These are phyloP conservation scores for Roridomyces roridus DNA, from an alignment of 768 basidiomycete genomes.

Conservation along the genomic window DNA sequence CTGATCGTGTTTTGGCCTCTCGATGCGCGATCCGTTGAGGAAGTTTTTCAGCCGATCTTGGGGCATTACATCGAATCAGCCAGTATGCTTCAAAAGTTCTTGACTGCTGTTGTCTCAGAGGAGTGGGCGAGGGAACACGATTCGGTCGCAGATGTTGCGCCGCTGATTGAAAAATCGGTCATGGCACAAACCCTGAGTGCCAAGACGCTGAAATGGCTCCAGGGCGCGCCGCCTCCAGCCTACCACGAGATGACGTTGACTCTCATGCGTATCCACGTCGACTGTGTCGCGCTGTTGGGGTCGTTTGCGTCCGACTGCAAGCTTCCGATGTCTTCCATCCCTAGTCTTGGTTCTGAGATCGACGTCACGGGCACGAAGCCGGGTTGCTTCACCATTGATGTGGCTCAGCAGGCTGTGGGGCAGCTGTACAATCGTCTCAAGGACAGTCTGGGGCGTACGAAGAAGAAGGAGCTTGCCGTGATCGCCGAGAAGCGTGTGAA, in stretches of 20 bases:
- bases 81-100: constrained; percentile 90
- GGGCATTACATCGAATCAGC: constrained; percentile 83
- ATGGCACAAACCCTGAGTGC: constrained; percentile 71
- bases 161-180: constrained; percentile 60
- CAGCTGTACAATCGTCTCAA: constrained; percentile 77
- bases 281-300: constrained; percentile 81
- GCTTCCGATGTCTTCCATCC: constrained; percentile 79
- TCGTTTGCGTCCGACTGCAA: constrained; percentile 90
- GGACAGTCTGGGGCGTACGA: constrained; percentile 73
- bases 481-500: constrained; percentile 80
- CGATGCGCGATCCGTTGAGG: constrained; percentile 57
- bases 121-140: constrained; percentile 85
- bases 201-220: constrained; percentile 77
- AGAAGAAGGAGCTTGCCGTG: constrained; percentile 75
- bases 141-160: constrained; percentile 26
- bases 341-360: constrained; percentile 76
- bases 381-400: constrained; percentile 80
- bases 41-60: constrained; percentile 78
- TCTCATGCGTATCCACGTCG: constrained; percentile 78
- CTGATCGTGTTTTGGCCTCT: constrained; percentile 72
- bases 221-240: constrained; percentile 72
- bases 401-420: constrained; percentile 75
- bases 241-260: constrained; percentile 92
- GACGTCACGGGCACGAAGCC: constrained; percentile 71
- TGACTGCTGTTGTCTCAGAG: constrained; percentile 85